Conservation (phyloP, 169 alveolate species). For the Blepharisma undulans region DNA sequence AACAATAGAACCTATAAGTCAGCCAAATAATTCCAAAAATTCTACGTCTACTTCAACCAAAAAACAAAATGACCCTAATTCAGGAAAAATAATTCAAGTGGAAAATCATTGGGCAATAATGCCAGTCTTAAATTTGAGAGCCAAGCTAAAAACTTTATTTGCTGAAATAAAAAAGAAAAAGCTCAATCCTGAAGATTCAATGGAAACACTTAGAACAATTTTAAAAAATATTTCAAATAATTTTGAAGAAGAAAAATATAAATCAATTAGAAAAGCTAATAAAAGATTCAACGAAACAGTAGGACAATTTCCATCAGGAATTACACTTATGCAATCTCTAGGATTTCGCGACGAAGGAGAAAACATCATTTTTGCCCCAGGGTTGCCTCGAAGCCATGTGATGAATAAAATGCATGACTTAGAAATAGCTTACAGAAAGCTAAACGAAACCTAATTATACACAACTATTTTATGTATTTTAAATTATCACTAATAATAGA, state of each 20-base stretch:
- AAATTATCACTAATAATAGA: neutral
- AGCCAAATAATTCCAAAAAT: neutral
- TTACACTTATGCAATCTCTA: neutral
- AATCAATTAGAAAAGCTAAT: neutral
- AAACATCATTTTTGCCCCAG: neutral
- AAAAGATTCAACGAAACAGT: neutral
- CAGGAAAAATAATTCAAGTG: neutral
- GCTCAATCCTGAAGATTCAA: neutral
- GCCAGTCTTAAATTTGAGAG: neutral
- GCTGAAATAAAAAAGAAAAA: neutral
- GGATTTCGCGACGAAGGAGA: neutral
- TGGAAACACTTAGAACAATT: conserved; percentile 3
- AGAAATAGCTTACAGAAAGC: neutral
- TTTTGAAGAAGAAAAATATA: neutral
- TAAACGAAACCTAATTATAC: neutral
- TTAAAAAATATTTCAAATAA: neutral
- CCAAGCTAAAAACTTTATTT: neutral
- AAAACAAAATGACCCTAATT: neutral
- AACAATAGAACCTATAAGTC: neutral
- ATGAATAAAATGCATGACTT: neutral
- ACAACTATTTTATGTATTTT: neutral
- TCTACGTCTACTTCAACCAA: neutral
- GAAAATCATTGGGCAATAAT: neutral
- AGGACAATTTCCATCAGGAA: conserved; percentile 1
- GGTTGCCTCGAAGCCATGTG: neutral